Base-by-base conservation (phyloP, 1,284 basidiomycete species). In the Trichosporon coremiiforme region DNA sequence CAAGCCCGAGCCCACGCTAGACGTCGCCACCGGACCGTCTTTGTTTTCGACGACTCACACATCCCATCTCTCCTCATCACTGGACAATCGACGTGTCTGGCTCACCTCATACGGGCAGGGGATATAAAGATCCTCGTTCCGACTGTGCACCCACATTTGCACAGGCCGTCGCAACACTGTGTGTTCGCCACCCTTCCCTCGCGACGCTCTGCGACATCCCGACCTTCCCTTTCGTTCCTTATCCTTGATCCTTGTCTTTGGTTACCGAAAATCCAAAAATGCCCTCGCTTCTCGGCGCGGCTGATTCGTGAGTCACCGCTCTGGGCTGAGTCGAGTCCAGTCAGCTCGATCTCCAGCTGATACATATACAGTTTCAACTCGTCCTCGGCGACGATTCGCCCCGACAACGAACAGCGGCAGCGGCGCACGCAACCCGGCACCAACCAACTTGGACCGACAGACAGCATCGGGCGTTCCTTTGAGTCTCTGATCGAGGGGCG, bases 321-420 rank as follows among this genome's bases (percentile, higher is more conserved):
- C 64, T 5, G 41, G 25, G 38, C 5, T 20, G 38, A 22, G 6
- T 53, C n/a, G 41, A 33, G 38, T 45, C 41, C 15, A 50, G 41
- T 57, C 50, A 60, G 8, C 65, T 25, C 29, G 38, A 22, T 41
- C 47, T 38, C 66, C 13, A 29, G 36, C 64, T 64, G 47, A 66
- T 65, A 57, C 38, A 41, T 41, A 35, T 22, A 29, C 66, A 76
- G 75, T 64, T 76, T 76, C 75, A 76, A 76, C 74, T 76, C 75
- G 68, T 76, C 75, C 4, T 72, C 72, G 12, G 75, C 74, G 36
- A 76, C 75, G 5, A 74, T 76, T 41, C 66, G 72, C 8, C 68
- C 74, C 12, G 75, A 75, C 53, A 65, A 64, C 41, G 66, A 70
- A 20, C 62, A 66, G 66, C 66, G 65, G 47, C 70, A 4, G 22